Conservation (phyloP, 1,284 basidiomycete genomes). For the Tylopilus microsporus region DNA sequence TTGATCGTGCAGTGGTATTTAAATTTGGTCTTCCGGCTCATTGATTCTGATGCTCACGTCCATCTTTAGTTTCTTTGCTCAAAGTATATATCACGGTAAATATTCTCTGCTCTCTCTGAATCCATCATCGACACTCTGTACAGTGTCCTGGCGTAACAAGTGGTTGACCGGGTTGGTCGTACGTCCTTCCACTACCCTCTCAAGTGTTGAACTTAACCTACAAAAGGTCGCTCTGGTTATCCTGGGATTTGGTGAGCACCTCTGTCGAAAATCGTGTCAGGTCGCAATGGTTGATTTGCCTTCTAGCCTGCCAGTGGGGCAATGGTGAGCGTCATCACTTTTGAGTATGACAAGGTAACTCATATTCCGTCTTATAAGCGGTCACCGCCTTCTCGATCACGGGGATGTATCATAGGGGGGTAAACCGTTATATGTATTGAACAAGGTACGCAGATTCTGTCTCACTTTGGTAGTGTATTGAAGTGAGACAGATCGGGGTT, state of each 20-base stretch:
- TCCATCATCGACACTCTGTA: neutral
- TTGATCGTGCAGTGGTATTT: conserved; percentile 20
- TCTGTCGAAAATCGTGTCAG: neutral
- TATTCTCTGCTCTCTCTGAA: neutral
- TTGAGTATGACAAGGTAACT: neutral
- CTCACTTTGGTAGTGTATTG: neutral
- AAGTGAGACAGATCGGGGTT: conserved; percentile 6
- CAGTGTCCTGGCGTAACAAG: conserved; percentile 15
- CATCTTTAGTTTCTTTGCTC: conserved; percentile 15
- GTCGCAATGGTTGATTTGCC: neutral
- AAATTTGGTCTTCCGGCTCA: neutral
- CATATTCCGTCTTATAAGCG: neutral
- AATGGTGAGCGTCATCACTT: conserved; percentile 7
- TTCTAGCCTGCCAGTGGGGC: conserved; percentile 9
- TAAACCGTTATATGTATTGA: neutral
- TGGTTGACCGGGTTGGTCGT: conserved; percentile 14
- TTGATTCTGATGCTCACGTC: neutral
- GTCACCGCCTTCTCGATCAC: conserved; percentile 6
- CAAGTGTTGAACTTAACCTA: neutral
- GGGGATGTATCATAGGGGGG: neutral
- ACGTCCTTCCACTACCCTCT: neutral
- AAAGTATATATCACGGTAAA: conserved; percentile 13
- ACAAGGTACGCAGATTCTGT: conserved; percentile 4
- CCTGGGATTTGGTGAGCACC: conserved; percentile 13
- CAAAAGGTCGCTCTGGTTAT: conserved; percentile 5